Evolutionary conservation across 179 eudicot genomes (phyloP).

Genomic region (Nepenthes alata): DNA sequence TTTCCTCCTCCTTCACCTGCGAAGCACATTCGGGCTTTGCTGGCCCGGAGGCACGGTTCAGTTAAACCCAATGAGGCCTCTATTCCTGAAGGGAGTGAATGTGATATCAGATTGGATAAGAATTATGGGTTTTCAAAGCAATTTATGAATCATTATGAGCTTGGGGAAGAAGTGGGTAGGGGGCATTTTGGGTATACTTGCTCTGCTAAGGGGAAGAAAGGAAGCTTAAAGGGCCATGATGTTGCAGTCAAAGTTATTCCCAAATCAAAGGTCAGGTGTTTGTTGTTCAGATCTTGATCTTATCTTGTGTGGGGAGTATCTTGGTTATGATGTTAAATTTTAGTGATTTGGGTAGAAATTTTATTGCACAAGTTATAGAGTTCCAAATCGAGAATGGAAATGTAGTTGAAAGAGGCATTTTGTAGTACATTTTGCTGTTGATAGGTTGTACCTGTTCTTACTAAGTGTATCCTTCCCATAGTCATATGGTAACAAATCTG

Average conservation of each 20-base stretch:
- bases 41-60: constrained; percentile 88
- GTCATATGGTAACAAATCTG: too few relatives aligned
- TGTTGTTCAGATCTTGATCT: neutral
- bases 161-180: constrained; percentile 83
- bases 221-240: constrained; percentile 68
- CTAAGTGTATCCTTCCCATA: too few relatives aligned
- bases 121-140: constrained; percentile 80
- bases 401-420: too few relatives aligned
- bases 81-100: constrained; percentile 83
- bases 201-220: constrained; percentile 63
- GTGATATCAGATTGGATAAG: constrained; percentile 74
- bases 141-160: constrained; percentile 50
- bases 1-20: constrained; percentile 98
- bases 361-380: too few relatives aligned
- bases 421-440: too few relatives aligned
- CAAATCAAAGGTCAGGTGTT: constrained; percentile 59
- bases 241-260: constrained; percentile 97
- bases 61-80: constrained; percentile 81
- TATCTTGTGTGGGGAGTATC: too few relatives aligned
- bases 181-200: constrained; percentile 99
- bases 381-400: too few relatives aligned
- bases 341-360: too few relatives aligned
- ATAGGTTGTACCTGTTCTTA: too few relatives aligned
- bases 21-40: constrained; percentile 78
- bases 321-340: too few relatives aligned